phyloP scores from a whole-genome alignment of 768 basidiomycete species.

The Boletus subcaerulescens region DNA sequence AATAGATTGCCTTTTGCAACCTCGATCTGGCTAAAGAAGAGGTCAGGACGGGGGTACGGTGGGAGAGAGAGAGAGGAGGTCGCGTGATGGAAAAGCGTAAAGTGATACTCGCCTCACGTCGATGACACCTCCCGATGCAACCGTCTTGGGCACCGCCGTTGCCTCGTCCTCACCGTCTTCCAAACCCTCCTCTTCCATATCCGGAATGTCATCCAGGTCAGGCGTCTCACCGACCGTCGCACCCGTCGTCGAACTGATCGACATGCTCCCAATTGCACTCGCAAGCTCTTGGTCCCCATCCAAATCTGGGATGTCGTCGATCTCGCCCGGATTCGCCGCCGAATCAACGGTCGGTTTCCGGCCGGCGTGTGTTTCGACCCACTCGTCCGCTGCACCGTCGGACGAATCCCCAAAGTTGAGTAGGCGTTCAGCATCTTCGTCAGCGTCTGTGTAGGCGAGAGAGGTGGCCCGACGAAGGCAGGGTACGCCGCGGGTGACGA shows the following conservation, averaged over 20 bases:
- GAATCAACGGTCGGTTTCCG: conserved; percentile 54
- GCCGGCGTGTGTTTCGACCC: conserved; percentile 97
- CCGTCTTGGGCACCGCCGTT: conserved; percentile 57
- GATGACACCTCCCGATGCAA: conserved; percentile 34
- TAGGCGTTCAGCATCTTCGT: conserved; percentile 93
- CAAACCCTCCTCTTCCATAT: conserved; percentile 96
- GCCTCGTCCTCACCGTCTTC: conserved; percentile 89
- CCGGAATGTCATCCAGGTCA: conserved; percentile 95
- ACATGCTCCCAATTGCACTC: conserved; percentile 44
- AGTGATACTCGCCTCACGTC: conserved; percentile 46
- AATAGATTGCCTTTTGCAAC: conserved; percentile 79
- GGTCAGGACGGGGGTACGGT: neutral
- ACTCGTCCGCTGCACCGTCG: conserved; percentile 71
- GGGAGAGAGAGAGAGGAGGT: too few species aligned
- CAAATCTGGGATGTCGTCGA: conserved; percentile 86
- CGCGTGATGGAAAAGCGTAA: neutral
- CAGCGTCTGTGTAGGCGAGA: conserved; percentile 90
- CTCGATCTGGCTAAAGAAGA: conserved; percentile 50
- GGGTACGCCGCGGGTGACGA: conserved; percentile 94
- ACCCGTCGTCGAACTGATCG: conserved; percentile 37
- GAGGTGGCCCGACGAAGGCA: conserved; percentile 92
- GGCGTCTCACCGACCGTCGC: conserved; percentile 59
- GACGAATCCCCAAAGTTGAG: conserved; percentile 75
- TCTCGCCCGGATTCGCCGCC: conserved; percentile 57
- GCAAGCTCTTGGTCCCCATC: conserved; percentile 54